Percentiles rank a stretch among this genome's conserved stretches.
Conservation (phyloP, 192 early-diverging fungal species). For the Dissophora ornata region DNA sequence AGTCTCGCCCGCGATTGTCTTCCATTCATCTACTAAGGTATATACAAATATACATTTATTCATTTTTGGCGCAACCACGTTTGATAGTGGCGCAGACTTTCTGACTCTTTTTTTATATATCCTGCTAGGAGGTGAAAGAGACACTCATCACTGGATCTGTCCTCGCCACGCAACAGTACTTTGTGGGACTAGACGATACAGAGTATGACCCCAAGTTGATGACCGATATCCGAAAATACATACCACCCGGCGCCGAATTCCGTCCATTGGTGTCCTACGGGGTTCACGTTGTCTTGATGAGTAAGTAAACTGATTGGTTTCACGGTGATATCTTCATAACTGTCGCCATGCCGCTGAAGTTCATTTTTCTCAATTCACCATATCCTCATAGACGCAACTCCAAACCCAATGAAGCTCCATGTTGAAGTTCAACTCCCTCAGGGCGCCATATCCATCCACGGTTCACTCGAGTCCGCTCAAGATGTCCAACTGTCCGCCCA, state of each 20-base stretch:
- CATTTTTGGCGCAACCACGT: too few relatives aligned
- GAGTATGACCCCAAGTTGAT: conserved; percentile 27
- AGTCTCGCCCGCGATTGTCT: conserved; percentile 51
- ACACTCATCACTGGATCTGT: conserved; percentile 13
- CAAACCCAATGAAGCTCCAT: conserved; percentile 52
- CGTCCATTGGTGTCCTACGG: conserved; percentile 31
- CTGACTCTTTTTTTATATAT: background rate
- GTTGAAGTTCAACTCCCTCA: conserved; percentile 57
- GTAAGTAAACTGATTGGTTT: conserved; percentile 23
- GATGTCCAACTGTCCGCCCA: conserved; percentile 29
- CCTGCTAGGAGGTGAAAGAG: conserved; percentile 16
- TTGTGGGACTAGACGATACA: background rate
- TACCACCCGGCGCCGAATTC: conserved; percentile 21
- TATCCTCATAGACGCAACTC: conserved; percentile 51
- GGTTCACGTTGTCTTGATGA: conserved; percentile 43
- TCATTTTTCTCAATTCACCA: background rate
- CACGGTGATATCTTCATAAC: too few relatives aligned
- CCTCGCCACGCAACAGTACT: conserved; percentile 41
- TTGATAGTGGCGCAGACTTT: too few relatives aligned
- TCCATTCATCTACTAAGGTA: conserved; percentile 56
- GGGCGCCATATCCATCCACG: conserved; percentile 50
- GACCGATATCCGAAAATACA: conserved; percentile 20
- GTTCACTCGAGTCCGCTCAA: conserved; percentile 12
- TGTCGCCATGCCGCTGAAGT: too few relatives aligned
- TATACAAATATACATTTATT: too few relatives aligned